Evolutionary conservation across 495 filamentous ascomycete genomes (phyloP).

Genomic region (Aspergillus coremiiformis): DNA sequence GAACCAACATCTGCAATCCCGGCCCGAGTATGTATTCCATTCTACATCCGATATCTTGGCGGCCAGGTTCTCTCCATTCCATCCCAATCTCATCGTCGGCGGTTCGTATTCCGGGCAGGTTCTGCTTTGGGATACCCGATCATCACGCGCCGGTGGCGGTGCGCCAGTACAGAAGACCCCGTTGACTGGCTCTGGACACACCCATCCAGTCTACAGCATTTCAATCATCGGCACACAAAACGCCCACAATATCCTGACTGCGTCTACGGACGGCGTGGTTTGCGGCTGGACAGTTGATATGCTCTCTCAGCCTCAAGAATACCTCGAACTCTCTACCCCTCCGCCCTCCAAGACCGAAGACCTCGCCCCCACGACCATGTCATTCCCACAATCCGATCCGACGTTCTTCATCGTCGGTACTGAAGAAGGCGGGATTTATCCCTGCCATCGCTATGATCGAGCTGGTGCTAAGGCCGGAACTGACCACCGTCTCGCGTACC

Average conservation of each 20-base stretch:
- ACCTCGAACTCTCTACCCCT: conserved; percentile 77
- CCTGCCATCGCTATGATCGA: conserved; percentile 93
- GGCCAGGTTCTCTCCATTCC: conserved; percentile 95
- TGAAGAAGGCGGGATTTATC: conserved; percentile 91
- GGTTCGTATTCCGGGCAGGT: conserved; percentile 96
- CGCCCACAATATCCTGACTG: conserved; percentile 94
- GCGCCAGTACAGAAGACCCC: conserved; percentile 93
- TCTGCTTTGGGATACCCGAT: conserved; percentile 92
- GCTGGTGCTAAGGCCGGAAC: conserved; percentile 94
- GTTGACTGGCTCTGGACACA: conserved; percentile 82
- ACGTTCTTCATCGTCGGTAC: conserved; percentile 96
- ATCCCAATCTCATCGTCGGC: conserved; percentile 90
- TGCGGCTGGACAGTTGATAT: conserved; percentile 97
- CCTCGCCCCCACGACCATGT: conserved; percentile 90
- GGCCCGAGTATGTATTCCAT: conserved; percentile 94
- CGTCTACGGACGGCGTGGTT: conserved; percentile 91
- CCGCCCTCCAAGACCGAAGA: conserved; percentile 87
- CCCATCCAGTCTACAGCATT: conserved; percentile 91
- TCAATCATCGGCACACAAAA: conserved; percentile 97
- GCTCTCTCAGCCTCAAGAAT: conserved; percentile 91
- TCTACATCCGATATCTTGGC: conserved; percentile 92
- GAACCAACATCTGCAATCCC: conserved; percentile 89
- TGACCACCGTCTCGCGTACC: conserved; percentile 75
- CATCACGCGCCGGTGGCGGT: conserved; percentile 55
- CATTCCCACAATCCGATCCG: conserved; percentile 90